Evolutionary conservation across 805 yeast species (phyloP).

Genomic region (Jamesozyma rosinii): DNA sequence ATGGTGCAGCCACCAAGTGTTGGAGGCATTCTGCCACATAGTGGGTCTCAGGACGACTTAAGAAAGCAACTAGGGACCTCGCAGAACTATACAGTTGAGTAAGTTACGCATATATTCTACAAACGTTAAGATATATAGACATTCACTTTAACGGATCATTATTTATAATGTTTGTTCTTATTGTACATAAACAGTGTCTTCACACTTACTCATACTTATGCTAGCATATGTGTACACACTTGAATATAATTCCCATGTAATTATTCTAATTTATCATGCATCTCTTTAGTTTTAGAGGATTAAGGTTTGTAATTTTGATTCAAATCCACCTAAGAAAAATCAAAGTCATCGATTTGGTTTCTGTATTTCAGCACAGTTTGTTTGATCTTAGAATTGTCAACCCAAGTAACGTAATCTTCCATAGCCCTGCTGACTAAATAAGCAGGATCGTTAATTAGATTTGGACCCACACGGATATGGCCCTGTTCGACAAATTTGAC

Average conservation of each 20-base stretch:
- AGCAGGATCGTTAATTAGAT: conserved; percentile 91
- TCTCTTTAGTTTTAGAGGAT: no score
- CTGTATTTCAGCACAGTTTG: conserved; percentile 79
- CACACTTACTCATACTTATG: neutral
- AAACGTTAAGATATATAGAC: neutral
- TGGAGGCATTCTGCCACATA: conserved; percentile 30
- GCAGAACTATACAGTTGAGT: conserved; percentile 26
- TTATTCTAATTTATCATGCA: no score
- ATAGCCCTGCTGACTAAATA: conserved; percentile 82
- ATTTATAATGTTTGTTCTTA: neutral
- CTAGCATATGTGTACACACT: no score
- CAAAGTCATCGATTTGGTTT: conserved; percentile 58
- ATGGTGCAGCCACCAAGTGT: conserved; percentile 25
- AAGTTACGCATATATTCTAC: neutral
- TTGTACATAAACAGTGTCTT: neutral
- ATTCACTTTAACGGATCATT: neutral
- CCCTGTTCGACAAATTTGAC: conserved; percentile 92
- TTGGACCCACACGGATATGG: conserved; percentile 94
- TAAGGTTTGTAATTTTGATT: neutral
- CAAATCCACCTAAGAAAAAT: conserved; percentile 30
- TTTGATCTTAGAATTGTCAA: conserved; percentile 90
- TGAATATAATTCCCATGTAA: no score
- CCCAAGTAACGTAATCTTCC: conserved; percentile 98
- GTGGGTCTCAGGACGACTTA: conserved; percentile 34
- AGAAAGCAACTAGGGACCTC: conserved; percentile 34